A percentile compares a stretch with the other conserved stretches of the same genome.
Evolutionary conservation across 805 yeast genomes (phyloP).

Genomic region (Candida rishiriensis): DNA sequence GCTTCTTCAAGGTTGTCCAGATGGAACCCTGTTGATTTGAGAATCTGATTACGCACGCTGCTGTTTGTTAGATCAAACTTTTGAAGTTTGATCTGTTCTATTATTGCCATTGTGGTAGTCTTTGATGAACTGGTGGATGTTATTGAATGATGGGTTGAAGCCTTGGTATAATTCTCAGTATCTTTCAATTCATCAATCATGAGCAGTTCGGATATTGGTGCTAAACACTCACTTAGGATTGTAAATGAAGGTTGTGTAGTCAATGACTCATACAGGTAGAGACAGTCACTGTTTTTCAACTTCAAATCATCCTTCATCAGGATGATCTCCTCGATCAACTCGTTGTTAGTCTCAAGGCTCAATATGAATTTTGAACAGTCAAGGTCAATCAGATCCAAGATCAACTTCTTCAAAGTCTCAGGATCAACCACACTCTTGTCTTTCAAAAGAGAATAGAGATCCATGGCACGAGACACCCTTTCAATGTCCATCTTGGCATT

Average conservation of each 20-base stretch:
- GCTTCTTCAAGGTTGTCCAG: slow-evolving; percentile 19
- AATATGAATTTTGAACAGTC: slow-evolving; percentile 14
- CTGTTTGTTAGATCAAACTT: slow-evolving; percentile 1
- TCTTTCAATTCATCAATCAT: slow-evolving; percentile 2
- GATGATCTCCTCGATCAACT: slow-evolving; percentile 8
- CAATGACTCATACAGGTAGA: slow-evolving; percentile 17
- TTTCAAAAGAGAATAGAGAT: slow-evolving; percentile 9
- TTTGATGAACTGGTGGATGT: background rate
- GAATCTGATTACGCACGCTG: slow-evolving; percentile 9
- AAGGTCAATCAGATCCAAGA: slow-evolving; percentile 16
- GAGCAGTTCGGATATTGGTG: slow-evolving; percentile 21
- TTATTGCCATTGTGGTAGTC: background rate
- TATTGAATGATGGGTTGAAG: background rate
- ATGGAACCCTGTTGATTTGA: slow-evolving; percentile 23
- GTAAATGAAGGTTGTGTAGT: background rate
- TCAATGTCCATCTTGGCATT: slow-evolving; percentile 10
- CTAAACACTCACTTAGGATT: slow-evolving; percentile 1
- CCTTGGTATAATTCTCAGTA: slow-evolving; percentile 6
- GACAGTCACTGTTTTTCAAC: slow-evolving; percentile 16
- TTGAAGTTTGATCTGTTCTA: slow-evolving; percentile 1
- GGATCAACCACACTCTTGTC: slow-evolving; percentile 12
- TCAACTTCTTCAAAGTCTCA: slow-evolving; percentile 6
- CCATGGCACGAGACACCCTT: slow-evolving; percentile 10
- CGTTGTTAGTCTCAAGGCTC: slow-evolving; percentile 9
- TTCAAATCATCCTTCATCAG: slow-evolving; percentile 1